Evolutionary conservation across 164 flowering plant species (phyloP), one percentile per base, ranked within the genome.

Genomic region (Hamamelis virginiana): DNA sequence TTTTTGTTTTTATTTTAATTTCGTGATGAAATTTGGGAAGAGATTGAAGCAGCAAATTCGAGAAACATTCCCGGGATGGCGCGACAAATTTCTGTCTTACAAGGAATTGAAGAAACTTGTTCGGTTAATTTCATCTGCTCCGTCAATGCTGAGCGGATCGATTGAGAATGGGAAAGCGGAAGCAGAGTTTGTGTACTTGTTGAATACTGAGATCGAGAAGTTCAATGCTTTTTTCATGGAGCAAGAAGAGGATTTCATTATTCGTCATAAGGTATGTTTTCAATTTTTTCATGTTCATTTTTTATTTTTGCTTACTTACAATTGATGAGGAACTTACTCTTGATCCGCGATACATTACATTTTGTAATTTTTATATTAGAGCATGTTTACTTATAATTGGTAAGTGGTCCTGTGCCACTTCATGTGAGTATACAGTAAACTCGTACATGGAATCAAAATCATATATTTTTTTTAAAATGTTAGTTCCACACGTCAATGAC

Each of bases 21-120:
- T 46, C n/a, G n/a, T 15, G 21, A 92, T 94, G 98, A 91, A 94
- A 74, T 94, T 89, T 65, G 96, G 97, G 47, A 94, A 94, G 86
- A 76, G 87, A 69, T 62, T 94, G 81, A 89, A 82, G 72, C 86
- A 78, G 9, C 95, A 94, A 63, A 77, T 88, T 11, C 74, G 79
- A 45, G 92, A 87, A 65, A 82, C 93, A 1, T 70, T 90, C 75
- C 97, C 97, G 0, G 93, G 76, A 1, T 94, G 98, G 98, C 73
- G 84, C 8, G 92, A 94, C 77, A 85, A 90, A 65, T 94, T 81
- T 64, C 45, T 94, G 64, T 74, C 84, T 5, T 94, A 94, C 83
- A 94, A 94, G 80, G 85, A 81, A 5, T 71, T 94, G 81, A 91
- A 94, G 90, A 80, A 80, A 75, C 80, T 81, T 0, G 86, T 92